Evolutionary conservation across 805 yeast genomes (phyloP), one percentile per base, ranked within the genome.

Genomic region (Myxozyma mucilagina): DNA sequence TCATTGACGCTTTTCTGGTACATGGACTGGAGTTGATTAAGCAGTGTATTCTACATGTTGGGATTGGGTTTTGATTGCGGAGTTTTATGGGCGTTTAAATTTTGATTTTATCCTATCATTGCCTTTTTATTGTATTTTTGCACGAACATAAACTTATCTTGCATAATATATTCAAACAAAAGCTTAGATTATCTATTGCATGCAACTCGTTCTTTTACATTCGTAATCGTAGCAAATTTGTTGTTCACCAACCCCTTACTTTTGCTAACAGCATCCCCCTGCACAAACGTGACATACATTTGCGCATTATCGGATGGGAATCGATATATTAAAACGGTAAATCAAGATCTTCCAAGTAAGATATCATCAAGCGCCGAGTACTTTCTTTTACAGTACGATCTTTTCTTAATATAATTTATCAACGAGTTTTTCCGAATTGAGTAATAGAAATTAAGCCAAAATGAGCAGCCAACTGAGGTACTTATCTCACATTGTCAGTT

Each of bases 391-490:
- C 39, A 35, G 9, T 9, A 9, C 39, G 13, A 9, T 35, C 13
- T 13, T 35, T 35, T 35, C 13, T 35, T 35, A 9, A 35, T 9
- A 9, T 35, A 35, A 35, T 35, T 35, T 35, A 35, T 9, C 9
- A 9, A 35, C 13, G 13, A 9, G 13, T 35, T 13, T 35, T 35
- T 35, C 13, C 13, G 39, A 35, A 9, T 35, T 35, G 13, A 35
- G 45, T 16, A 16, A 13, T 7, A n/a, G 4, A 18, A 38, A 38
- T 51, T 4, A 38, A 52, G 24, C 14, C 35, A 49, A 18, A 42
- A 55, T 59, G 62, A 48, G 56, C 45, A 59, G 62, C 45, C 63
- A 59, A 51, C 47, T 55, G 13, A 31, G 57, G 63, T 55, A 31
- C n/a, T n/a, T n/a, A n/a, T n/a, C n/a, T n/a, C n/a, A n/a, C n/a